Evolutionary conservation across 1,284 basidiomycete species (phyloP).

Genomic region (Melampsora americana): DNA sequence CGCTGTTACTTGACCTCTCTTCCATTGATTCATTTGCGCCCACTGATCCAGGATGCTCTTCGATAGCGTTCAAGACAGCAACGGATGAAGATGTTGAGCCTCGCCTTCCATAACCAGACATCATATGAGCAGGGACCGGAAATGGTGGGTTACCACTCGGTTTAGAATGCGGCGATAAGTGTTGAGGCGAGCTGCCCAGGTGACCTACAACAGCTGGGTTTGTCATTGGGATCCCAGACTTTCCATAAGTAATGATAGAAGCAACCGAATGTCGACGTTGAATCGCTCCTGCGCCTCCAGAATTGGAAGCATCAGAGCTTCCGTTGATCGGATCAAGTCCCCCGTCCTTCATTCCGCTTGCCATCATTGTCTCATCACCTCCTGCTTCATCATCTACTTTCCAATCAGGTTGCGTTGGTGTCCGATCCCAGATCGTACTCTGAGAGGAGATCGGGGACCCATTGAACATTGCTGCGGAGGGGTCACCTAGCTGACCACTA

Average conservation of each 20-base stretch:
- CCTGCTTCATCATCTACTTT: background rate
- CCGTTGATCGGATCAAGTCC: no score
- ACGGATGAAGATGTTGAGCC: conserved; percentile 9
- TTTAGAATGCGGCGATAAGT: no score
- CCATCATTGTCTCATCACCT: conserved; percentile 26
- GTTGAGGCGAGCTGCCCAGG: no score
- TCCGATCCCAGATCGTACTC: background rate
- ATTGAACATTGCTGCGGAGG: background rate
- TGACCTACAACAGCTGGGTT: no score
- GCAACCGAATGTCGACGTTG: background rate
- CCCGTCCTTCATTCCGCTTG: background rate
- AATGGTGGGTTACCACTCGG: background rate
- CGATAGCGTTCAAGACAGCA: conserved; percentile 39
- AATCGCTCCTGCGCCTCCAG: no score
- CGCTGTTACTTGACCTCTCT: no score
- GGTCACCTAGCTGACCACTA: background rate
- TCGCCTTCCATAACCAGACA: conserved; percentile 6
- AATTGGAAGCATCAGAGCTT: no score
- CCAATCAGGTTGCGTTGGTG: background rate
- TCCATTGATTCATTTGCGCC: background rate
- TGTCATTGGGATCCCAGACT: background rate
- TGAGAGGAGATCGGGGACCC: background rate
- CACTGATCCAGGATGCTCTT: conserved; percentile 23
- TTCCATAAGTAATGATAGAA: background rate
- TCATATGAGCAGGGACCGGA: background rate